Conservation (phyloP, 257 asterid genomes). For the Fraxinus cuspidata region DNA sequence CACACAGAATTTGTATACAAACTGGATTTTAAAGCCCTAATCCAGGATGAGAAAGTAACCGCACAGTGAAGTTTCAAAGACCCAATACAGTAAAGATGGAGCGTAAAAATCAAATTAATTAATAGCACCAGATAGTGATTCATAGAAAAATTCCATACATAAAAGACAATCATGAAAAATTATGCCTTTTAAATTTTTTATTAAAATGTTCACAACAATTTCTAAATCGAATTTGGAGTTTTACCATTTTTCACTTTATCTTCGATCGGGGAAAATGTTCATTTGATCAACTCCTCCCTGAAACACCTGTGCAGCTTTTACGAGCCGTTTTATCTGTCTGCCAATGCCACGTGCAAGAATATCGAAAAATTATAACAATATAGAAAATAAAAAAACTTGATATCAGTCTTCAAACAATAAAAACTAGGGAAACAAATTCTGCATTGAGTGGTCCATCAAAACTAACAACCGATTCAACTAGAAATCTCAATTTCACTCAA, state of each 20-base stretch:
- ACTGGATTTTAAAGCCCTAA: background rate
- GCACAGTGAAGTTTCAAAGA: constrained; percentile 20
- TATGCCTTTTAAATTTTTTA: background rate
- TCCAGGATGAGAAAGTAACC: background rate
- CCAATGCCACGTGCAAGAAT: constrained; percentile 7
- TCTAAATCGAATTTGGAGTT: constrained; percentile 13
- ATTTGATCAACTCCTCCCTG: constrained; percentile 26
- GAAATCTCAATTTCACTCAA: constrained; percentile 24
- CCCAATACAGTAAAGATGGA: constrained; percentile 19
- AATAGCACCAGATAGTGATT: background rate
- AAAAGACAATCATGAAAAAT: constrained; percentile 13
- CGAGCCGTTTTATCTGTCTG: constrained; percentile 16
- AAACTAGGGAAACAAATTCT: background rate
- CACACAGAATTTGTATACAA: background rate
- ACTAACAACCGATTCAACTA: constrained; percentile 22
- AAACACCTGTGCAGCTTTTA: background rate
- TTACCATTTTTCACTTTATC: constrained; percentile 34
- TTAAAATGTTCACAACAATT: constrained; percentile 7
- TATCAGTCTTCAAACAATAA: constrained; percentile 7
- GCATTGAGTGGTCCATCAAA: constrained; percentile 11
- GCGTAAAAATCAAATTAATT: constrained; percentile 7
- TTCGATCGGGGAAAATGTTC: constrained; percentile 20
- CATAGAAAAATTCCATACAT: constrained; percentile 12
- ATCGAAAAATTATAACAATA: constrained; percentile 18
- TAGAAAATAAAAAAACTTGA: constrained; percentile 10